Evolutionary conservation across 495 filamentous ascomycete genomes (phyloP).

Genomic region (Pseudomonodictys pantanalensis): DNA sequence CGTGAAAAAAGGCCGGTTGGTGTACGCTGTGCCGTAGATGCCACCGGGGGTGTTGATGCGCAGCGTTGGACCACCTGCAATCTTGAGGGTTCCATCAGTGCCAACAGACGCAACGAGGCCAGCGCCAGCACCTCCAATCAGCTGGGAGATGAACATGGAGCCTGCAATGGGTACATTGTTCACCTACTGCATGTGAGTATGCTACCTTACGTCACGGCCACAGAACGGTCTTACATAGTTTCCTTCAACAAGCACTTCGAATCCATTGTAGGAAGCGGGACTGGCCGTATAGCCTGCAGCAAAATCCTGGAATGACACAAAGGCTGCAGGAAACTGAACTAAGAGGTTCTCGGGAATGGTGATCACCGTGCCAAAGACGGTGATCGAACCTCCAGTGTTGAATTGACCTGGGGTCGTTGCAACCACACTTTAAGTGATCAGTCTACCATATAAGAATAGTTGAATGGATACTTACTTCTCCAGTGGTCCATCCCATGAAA

Average conservation of each 20-base stretch:
- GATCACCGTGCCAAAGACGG: not conserved
- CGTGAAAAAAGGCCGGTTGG: not conserved
- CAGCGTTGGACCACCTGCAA: not conserved
- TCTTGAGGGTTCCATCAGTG: not conserved
- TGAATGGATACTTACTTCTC: not conserved
- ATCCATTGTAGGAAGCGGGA: not conserved
- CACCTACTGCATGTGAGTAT: not conserved
- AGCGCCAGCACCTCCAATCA: not conserved
- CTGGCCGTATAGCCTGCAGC: not conserved
- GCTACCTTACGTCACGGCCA: not conserved
- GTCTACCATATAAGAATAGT: not conserved
- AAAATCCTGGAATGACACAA: not conserved
- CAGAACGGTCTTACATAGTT: not conserved
- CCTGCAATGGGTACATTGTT: not conserved
- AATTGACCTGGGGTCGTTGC: not conserved
- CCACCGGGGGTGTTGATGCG: not conserved
- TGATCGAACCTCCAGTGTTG: not conserved
- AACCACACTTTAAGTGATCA: not conserved
- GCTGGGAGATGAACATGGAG: not conserved
- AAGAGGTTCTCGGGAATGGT: not conserved
- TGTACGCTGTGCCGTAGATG: not conserved
- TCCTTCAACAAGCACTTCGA: not conserved
- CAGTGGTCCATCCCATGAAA: too few species aligned
- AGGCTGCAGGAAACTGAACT: not conserved
- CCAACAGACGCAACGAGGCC: not conserved